Evolutionary conservation across 257 asterid species (phyloP).

Genomic region (Fraxinus cuspidata): DNA sequence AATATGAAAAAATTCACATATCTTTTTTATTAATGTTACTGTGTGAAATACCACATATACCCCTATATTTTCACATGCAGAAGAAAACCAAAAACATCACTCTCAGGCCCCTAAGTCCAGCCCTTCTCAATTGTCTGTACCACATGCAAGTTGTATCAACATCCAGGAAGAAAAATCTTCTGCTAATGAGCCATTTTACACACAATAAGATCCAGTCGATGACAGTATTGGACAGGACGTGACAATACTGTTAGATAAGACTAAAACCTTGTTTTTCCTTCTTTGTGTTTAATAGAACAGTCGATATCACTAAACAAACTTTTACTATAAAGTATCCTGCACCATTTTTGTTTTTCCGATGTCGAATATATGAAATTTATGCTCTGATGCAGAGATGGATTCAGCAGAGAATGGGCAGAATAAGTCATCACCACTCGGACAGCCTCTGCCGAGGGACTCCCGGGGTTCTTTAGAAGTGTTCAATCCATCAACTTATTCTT

Average conservation of each 20-base stretch:
- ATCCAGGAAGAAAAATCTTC: slow-evolving; percentile 20
- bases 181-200: background rate
- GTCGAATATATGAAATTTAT: background rate
- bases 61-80: slow-evolving; percentile 34
- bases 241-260: background rate
- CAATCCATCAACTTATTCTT: slow-evolving; percentile 53
- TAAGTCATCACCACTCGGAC: slow-evolving; percentile 38
- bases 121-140: slow-evolving; percentile 37
- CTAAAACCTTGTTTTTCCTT: background rate
- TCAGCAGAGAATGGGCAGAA: slow-evolving; percentile 36
- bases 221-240: background rate
- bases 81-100: slow-evolving; percentile 39
- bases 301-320: background rate
- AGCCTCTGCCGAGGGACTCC: slow-evolving; percentile 68
- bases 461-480: slow-evolving; percentile 89
- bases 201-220: background rate
- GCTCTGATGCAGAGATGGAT: slow-evolving; percentile 48
- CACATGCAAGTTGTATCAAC: slow-evolving; percentile 32
- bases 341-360: background rate
- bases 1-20: slow-evolving; percentile 7
- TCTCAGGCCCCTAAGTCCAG: slow-evolving; percentile 36
- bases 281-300: background rate
- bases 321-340: background rate
- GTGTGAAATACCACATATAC: slow-evolving; percentile 24
- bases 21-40: slow-evolving; percentile 1